A percentile compares a stretch with the other conserved stretches of the same genome.
Evolutionary conservation across 2,329 filamentous ascomycete genomes (phyloP).

Genomic region (Colletotrichum chrysophilum): DNA sequence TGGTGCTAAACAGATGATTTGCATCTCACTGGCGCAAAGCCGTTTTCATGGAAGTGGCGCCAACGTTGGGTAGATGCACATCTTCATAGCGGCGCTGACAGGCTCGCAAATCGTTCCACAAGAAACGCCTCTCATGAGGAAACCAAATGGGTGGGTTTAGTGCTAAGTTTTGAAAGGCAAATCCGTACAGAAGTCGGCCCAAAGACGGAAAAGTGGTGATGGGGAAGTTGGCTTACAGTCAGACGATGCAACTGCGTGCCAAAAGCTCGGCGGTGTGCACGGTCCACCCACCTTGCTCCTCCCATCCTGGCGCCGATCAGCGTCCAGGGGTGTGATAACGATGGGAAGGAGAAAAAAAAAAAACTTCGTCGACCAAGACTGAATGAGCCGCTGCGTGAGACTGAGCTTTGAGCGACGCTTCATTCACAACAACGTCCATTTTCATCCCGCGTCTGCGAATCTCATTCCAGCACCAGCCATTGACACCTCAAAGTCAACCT

Average conservation of each 20-base stretch:
- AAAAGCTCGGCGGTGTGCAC: not conserved
- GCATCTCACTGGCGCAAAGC: not conserved
- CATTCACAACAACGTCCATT: not conserved
- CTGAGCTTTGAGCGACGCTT: not conserved
- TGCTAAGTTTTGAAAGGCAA: not conserved
- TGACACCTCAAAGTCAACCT: not conserved
- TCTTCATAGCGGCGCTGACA: not conserved
- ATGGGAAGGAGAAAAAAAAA: constrained; percentile 12
- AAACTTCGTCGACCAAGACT: constrained; percentile 16
- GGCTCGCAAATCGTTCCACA: not conserved
- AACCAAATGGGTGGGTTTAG: not conserved
- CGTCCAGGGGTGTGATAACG: constrained; percentile 15
- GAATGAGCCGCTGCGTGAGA: not conserved
- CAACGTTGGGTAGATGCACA: not conserved
- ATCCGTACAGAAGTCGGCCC: not conserved
- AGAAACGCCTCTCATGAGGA: not conserved
- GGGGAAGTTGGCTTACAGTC: not conserved
- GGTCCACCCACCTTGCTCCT: not conserved
- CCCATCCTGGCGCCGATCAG: constrained; percentile 21
- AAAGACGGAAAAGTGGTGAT: not conserved
- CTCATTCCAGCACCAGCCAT: not conserved
- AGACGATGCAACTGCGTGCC: not conserved
- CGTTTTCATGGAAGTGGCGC: not conserved
- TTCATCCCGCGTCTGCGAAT: not conserved
- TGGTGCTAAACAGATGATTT: not conserved